A percentile compares a stretch with the other conserved stretches of the same genome.
These are phyloP conservation scores for Penicillium sp. DNA, from an alignment of 2,329 filamentous ascomycete species.

Conservation along the genomic window DNA sequence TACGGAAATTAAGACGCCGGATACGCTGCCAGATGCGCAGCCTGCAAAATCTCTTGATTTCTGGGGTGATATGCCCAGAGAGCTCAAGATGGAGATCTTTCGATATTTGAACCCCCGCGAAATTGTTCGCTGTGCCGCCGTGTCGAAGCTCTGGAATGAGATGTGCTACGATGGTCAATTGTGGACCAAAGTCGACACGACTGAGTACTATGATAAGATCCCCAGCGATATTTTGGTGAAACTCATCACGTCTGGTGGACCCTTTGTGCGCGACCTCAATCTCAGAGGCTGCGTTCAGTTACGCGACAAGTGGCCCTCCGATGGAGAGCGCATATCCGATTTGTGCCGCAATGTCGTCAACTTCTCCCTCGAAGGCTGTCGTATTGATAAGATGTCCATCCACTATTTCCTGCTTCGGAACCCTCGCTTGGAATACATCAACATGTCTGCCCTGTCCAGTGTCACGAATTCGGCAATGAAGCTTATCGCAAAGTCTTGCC, in stretches of 20 bases:
- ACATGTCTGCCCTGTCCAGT: slow-evolving; percentile 73
- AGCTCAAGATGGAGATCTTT: slow-evolving; percentile 75
- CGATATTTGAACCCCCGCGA: slow-evolving; percentile 73
- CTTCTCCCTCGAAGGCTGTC: slow-evolving; percentile 83
- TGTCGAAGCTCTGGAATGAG: slow-evolving; percentile 72
- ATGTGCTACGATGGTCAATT: slow-evolving; percentile 93
- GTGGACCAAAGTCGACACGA: slow-evolving; percentile 79
- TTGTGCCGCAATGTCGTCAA: slow-evolving; percentile 82
- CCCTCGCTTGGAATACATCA: slow-evolving; percentile 72
- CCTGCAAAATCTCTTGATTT: slow-evolving; percentile 56
- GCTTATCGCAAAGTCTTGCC: slow-evolving; percentile 76
- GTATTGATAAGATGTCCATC: slow-evolving; percentile 72
- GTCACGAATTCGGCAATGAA: slow-evolving; percentile 78
- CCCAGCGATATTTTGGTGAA: slow-evolving; percentile 76
- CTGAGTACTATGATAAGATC: slow-evolving; percentile 82
- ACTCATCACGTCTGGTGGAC: slow-evolving; percentile 78
- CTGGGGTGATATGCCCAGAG: slow-evolving; percentile 75
- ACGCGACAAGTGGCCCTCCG: slow-evolving; percentile 70
- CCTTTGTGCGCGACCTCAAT: slow-evolving; percentile 87
- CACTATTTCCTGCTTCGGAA: slow-evolving; percentile 78
- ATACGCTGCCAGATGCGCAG: slow-evolving; percentile 23
- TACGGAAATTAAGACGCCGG: no score
- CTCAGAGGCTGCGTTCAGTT: slow-evolving; percentile 87
- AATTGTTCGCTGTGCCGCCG: slow-evolving; percentile 70
- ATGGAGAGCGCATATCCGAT: slow-evolving; percentile 65